Base-by-base conservation (phyloP, 768 basidiomycete genomes). In the Suillus cothurnatus region DNA sequence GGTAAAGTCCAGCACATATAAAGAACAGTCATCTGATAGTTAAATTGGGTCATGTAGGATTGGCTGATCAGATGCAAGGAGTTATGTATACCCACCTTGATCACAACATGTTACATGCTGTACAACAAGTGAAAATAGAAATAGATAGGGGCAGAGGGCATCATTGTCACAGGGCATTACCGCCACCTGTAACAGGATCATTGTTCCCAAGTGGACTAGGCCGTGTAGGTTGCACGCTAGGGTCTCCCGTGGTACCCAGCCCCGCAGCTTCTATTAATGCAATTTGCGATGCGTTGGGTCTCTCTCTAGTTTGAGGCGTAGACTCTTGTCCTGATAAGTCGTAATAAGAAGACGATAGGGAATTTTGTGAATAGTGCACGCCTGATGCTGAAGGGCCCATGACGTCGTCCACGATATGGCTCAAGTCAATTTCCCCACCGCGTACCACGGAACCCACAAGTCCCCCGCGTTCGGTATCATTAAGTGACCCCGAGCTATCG, bases 351-450 rank as follows among this genome's bases (percentile, higher is more conserved):
- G 74, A 76, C 3, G 75, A 65, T 9, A 76, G 55, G 11, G 75
- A 75, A 28, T 61, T 65, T 26, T 68, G 65, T 21, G 75, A 71
- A 26, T 61, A 76, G 61, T 75, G 75, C 0, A 1, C 62, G 0
- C 60, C 66, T 17, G 26, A 4, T 0, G 57, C 0, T 0, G 74
- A 53, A 4, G 81, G 79, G 3, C 84, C 84, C 84, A 85, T 85
- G 1, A 85, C 79, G 57, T 84, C 79, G 62, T 83, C 79, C 11
- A 85, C 80, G 56, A 85, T 84, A 11, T 68, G 74, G n/a, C 73
- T 61, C 11, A 83, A 64, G 32, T 81, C 76, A 31, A 78, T 15
- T 2, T 62, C 60, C 14, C 61, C 64, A 38, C 49, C 23, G 26
- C 45, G 36, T 2, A 61, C 31, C 34, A 73, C 31, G 0, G 71